Evolutionary conservation across 345 rosid species (phyloP), one percentile per base, ranked within the genome.

Genomic region (Fremontodendron californicum): DNA sequence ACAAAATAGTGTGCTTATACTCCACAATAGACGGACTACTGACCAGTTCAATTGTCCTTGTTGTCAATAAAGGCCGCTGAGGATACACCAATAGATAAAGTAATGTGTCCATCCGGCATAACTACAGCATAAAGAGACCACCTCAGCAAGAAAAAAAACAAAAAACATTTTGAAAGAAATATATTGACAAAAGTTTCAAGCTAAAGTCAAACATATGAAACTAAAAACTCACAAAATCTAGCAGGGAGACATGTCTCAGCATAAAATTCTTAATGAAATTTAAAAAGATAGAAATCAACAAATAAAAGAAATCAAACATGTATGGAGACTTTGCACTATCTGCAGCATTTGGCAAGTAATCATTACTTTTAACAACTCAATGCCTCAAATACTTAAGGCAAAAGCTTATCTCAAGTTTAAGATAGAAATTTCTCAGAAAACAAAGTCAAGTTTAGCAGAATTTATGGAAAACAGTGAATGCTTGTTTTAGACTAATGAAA

Each of bases 1-100:
- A 77, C 70, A 62, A 13, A 29, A 80, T 21, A 43, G 43, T 60
- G n/a, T n/a, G 49, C 6, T 5, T 2, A 12, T 54, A 76, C 5
- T 45, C 29, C 12, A 33, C 6, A 54, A 57, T 21, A 54, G 8
- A 78, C 25, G 67, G 58, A 71, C 72, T 33, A 82, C 87, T 82
- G 61, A 95, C 98, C 92, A 95, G 87, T 85, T 95, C 98, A 33
- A 95, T 95, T n/a, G 98, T 92, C 84, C 89, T 87, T 61, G 98
- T 95, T n/a, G 98, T 93, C 82, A 95, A 84, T 75, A 93, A 81
- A 73, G 98, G 99, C 46, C 96, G 87, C 73, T 95, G 98, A 64
- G 99, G 99, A 83, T 95, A 92, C 74, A 93, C 99, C 86, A 93
- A 89, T 52, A 92, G 83, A 84, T 93, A 95, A 63, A 93, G 94